These are phyloP conservation scores for Cladorrhinum samala DNA, from an alignment of 495 filamentous ascomycete species.

Conservation along the genomic window DNA sequence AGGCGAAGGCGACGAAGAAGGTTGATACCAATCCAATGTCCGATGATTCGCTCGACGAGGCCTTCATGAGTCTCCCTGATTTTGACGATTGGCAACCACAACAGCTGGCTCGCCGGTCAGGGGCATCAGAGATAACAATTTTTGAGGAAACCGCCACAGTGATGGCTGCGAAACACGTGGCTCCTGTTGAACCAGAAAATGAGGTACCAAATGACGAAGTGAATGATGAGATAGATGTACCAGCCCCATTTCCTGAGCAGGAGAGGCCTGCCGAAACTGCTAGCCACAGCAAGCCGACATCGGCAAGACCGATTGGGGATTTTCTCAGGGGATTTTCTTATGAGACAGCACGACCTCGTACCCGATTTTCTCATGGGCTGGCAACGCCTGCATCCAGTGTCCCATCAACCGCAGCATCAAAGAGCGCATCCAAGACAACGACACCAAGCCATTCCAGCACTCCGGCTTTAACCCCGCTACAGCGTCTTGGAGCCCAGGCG, in stretches of 20 bases:
- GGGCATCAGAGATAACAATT: constrained; percentile 12
- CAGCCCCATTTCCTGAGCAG: constrained; percentile 19
- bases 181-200: neutral
- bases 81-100: constrained; percentile 11
- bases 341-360: constrained; percentile 9
- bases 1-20: constrained; percentile 15
- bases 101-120: constrained; percentile 12
- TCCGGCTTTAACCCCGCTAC: constrained; percentile 37
- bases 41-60: constrained; percentile 43
- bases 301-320: constrained; percentile 13
- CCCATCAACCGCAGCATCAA: constrained; percentile 24
- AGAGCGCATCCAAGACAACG: constrained; percentile 5
- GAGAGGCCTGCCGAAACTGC: neutral
- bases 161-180: neutral
- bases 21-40: constrained; percentile 34
- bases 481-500: constrained; percentile 41
- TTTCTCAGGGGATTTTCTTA: constrained; percentile 23
- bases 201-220: neutral
- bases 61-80: constrained; percentile 37
- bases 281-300: neutral
- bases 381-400: constrained; percentile 28
- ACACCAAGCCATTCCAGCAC: constrained; percentile 17
- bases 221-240: constrained; percentile 23
- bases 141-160: constrained; percentile 19
- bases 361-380: constrained; percentile 24